Conservation (phyloP, 805 yeast species). For the Saccharomyces mikatae region DNA sequence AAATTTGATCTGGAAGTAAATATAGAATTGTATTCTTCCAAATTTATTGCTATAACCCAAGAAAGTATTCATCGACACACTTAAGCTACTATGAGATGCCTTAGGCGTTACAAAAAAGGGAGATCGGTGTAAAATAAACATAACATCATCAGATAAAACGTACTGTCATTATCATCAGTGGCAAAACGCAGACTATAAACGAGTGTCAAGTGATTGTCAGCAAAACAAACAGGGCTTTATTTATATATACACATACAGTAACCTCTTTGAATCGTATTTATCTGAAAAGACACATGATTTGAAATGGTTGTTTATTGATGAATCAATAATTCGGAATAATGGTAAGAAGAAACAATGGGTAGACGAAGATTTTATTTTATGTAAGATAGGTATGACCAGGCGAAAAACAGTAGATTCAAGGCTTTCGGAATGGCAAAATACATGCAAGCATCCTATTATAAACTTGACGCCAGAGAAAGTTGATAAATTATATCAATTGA, state of each 20-base stretch:
- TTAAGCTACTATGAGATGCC: slow-evolving; percentile 7
- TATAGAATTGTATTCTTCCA: not conserved
- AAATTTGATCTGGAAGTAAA: not conserved
- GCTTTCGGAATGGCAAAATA: slow-evolving; percentile 22
- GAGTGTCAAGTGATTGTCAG: not conserved
- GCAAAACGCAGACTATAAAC: slow-evolving; percentile 6
- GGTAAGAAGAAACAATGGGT: slow-evolving; percentile 12
- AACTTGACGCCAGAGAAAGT: slow-evolving; percentile 22
- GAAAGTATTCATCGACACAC: not conserved
- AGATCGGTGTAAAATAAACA: slow-evolving; percentile 13
- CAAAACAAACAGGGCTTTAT: slow-evolving; percentile 17
- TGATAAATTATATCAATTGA: not conserved
- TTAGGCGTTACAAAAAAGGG: slow-evolving; percentile 23
- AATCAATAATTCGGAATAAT: slow-evolving; percentile 10
- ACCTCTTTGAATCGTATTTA: slow-evolving; percentile 12
- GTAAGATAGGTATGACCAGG: slow-evolving; percentile 30
- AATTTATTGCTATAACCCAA: not conserved
- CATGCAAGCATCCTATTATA: slow-evolving; percentile 22
- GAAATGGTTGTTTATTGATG: slow-evolving; percentile 18
- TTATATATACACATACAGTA: slow-evolving; percentile 22
- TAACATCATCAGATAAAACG: slow-evolving; percentile 1
- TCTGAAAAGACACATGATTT: slow-evolving; percentile 1
- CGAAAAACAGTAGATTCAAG: slow-evolving; percentile 17
- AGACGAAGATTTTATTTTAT: slow-evolving; percentile 13
- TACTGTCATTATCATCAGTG: slow-evolving; percentile 19